Conservation (phyloP, 2,329 filamentous ascomycete genomes). For the Lachnellula subtilissima region DNA sequence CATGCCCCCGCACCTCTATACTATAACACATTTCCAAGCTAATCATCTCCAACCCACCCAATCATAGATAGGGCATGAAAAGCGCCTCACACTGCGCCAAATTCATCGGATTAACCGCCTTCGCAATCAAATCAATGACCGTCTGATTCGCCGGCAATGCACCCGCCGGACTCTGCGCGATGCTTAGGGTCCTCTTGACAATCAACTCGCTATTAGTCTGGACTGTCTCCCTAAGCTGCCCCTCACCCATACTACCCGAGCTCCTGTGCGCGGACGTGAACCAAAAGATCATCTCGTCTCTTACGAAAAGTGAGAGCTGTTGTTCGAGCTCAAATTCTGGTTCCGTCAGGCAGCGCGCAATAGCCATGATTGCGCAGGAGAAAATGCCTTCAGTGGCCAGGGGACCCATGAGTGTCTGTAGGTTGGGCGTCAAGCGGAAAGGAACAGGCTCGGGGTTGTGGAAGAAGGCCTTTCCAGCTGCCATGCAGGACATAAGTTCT, state of each 20-base stretch:
- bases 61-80: conserved; percentile 93
- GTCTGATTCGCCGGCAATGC: conserved; percentile 95
- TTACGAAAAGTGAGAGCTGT: conserved; percentile 87
- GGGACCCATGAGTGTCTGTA: conserved; percentile 94
- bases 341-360: conserved; percentile 88
- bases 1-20: not conserved
- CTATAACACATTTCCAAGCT: not conserved
- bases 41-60: not conserved
- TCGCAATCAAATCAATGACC: conserved; percentile 89
- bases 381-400: conserved; percentile 95
- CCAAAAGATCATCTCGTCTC: conserved; percentile 98
- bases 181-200: conserved; percentile 80
- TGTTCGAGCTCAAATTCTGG: conserved; percentile 89
- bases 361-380: conserved; percentile 91
- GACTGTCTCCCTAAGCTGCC: conserved; percentile 67
- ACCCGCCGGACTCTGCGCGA: conserved; percentile 67
- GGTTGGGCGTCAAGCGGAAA: conserved; percentile 93
- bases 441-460: conserved; percentile 93
- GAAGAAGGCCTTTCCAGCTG: conserved; percentile 78
- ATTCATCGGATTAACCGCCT: conserved; percentile 87
- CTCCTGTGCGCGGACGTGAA: conserved; percentile 71
- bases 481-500: conserved; percentile 88
- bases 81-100: conserved; percentile 83
- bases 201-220: conserved; percentile 85
- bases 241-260: conserved; percentile 50